Percentiles rank a stretch among this genome's conserved stretches.
Evolutionary conservation across 73 alveolate genomes (phyloP).

Genomic region (Paramecium pentaurelia): DNA sequence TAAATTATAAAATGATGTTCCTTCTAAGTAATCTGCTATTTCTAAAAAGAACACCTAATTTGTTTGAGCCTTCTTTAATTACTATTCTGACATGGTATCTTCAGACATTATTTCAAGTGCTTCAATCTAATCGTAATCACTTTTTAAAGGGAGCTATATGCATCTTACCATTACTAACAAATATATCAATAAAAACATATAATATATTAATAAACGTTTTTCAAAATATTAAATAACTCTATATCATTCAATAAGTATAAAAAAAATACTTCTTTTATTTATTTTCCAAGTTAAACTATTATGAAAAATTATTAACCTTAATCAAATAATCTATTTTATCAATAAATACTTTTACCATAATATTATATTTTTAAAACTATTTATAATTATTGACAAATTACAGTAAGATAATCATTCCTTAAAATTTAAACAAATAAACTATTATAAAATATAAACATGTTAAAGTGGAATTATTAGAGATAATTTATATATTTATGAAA

Average conservation of each 20-base stretch:
- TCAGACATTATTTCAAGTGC: not conserved
- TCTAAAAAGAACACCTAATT: not conserved
- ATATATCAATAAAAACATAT: not conserved
- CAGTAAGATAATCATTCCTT: too few species aligned
- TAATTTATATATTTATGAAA: too few species aligned
- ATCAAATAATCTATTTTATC: too few species aligned
- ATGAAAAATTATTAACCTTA: not conserved
- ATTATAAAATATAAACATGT: too few species aligned
- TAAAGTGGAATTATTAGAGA: too few species aligned
- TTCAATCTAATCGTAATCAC: not conserved
- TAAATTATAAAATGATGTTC: not conserved
- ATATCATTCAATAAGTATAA: not conserved
- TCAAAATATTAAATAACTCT: not conserved
- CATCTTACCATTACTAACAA: not conserved
- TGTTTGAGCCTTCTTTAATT: not conserved
- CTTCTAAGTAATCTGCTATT: slow-evolving; percentile 3
- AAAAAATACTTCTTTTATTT: too few species aligned
- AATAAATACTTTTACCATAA: too few species aligned
- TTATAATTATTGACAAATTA: too few species aligned
- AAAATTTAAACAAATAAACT: too few species aligned
- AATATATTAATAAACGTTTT: not conserved
- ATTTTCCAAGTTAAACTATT: not conserved
- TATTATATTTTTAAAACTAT: too few species aligned
- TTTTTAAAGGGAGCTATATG: not conserved
- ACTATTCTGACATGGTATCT: not conserved